These are phyloP conservation scores for Cornus kousa DNA, from an alignment of 148 eudicot species.

Conservation along the genomic window DNA sequence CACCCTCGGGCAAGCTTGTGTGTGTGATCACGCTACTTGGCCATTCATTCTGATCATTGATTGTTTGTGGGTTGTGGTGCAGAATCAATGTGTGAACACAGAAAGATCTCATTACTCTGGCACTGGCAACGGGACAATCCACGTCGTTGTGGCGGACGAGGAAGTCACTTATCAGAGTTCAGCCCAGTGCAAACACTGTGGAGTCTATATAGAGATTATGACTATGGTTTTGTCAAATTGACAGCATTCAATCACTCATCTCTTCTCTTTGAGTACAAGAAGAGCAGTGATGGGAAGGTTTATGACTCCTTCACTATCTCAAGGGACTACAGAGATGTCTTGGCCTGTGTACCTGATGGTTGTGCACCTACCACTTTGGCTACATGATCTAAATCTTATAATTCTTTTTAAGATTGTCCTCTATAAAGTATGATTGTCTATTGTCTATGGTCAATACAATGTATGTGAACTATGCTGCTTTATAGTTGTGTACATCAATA, in stretches of 20 bases:
- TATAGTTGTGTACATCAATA: too few relatives aligned
- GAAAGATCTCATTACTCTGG: constrained; percentile 68
- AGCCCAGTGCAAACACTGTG: constrained; percentile 49
- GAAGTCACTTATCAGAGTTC: constrained; percentile 63
- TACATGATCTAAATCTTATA: constrained; percentile 14
- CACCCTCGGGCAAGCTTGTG: too few relatives aligned
- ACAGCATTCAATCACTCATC: constrained; percentile 75
- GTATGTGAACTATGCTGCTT: too few relatives aligned
- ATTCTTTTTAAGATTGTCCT: neutral
- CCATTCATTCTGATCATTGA: neutral
- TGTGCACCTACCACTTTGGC: constrained; percentile 56
- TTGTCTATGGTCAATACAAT: too few relatives aligned
- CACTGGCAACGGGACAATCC: constrained; percentile 70
- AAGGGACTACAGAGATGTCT: constrained; percentile 70
- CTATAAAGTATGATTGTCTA: neutral
- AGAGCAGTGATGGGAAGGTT: constrained; percentile 75
- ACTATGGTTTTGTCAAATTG: constrained; percentile 70
- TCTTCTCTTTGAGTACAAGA: constrained; percentile 81
- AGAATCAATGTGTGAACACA: constrained; percentile 62
- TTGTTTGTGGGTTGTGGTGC: constrained; percentile 20
- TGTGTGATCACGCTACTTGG: too few relatives aligned
- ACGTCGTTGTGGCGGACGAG: constrained; percentile 82
- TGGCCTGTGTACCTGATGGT: constrained; percentile 64
- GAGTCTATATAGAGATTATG: constrained; percentile 69
- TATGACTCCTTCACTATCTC: constrained; percentile 78